Evolutionary conservation across 352 stramenopile genomes (phyloP).

Genomic region (Phytopythium chamaehyphon): DNA sequence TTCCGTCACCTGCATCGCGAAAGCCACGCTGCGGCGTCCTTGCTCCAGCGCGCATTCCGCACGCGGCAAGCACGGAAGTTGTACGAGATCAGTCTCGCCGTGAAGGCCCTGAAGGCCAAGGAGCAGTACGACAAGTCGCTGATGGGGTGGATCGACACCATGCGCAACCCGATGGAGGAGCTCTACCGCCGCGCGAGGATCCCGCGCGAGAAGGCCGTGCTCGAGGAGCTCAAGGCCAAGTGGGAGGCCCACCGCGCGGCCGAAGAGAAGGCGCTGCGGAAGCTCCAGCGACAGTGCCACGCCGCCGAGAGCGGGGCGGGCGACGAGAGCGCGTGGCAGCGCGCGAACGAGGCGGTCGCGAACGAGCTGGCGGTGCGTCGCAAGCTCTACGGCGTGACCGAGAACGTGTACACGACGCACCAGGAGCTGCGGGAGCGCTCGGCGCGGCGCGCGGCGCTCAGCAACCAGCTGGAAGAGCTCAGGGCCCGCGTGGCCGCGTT

Average conservation of each 20-base stretch:
- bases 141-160: slow-evolving; percentile 38
- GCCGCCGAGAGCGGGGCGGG: slow-evolving; percentile 1
- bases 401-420: slow-evolving; percentile 65
- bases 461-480: slow-evolving; percentile 27
- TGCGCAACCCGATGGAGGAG: slow-evolving; percentile 64
- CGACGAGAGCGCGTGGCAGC: slow-evolving; percentile 16
- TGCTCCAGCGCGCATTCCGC: slow-evolving; percentile 48
- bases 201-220: slow-evolving; percentile 33
- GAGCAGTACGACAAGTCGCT: slow-evolving; percentile 54
- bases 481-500: slow-evolving; percentile 30
- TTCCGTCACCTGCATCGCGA: slow-evolving; percentile 21
- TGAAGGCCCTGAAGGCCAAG: slow-evolving; percentile 46
- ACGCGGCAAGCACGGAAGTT: slow-evolving; percentile 36
- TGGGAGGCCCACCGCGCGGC: slow-evolving; percentile 40
- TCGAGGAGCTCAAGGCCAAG: slow-evolving; percentile 38
- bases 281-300: slow-evolving; percentile 32
- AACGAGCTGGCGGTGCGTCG: slow-evolving; percentile 36
- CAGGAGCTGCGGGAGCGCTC: slow-evolving; percentile 34
- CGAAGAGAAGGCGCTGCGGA: slow-evolving; percentile 45
- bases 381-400: slow-evolving; percentile 63
- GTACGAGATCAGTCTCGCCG: slow-evolving; percentile 53
- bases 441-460: slow-evolving; percentile 25
- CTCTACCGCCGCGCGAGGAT: slow-evolving; percentile 55
- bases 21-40: slow-evolving; percentile 27
- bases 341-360: slow-evolving; percentile 32